Evolutionary conservation across 2,329 filamentous ascomycete species (phyloP).

Genomic region (Tolypocladium amazonense): DNA sequence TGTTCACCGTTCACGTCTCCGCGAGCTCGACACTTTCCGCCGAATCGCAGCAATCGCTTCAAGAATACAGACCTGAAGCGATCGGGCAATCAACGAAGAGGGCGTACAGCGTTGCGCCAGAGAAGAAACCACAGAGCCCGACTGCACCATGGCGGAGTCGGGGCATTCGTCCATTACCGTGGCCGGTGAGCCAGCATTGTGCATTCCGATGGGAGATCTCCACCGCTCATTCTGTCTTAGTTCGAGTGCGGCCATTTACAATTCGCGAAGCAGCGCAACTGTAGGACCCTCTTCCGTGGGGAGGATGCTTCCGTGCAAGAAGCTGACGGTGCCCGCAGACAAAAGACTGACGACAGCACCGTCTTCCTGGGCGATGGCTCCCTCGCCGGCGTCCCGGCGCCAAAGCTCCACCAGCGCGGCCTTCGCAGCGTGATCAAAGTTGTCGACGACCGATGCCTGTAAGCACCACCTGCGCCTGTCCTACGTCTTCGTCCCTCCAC

Average conservation of each 20-base stretch:
- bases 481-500: too few relatives aligned
- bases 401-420: conserved; percentile 76
- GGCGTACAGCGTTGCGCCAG: background rate
- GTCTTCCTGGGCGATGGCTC: conserved; percentile 96
- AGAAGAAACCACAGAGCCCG: background rate
- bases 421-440: conserved; percentile 91
- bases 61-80: background rate
- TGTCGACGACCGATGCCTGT: conserved; percentile 93
- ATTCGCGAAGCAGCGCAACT: conserved; percentile 94
- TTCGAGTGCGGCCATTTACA: conserved; percentile 61
- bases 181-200: conserved; percentile 31
- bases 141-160: conserved; percentile 12
- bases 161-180: conserved; percentile 47
- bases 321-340: conserved; percentile 24
- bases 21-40: background rate
- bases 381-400: conserved; percentile 73
- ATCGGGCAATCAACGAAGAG: background rate
- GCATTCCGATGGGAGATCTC: background rate
- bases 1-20: background rate
- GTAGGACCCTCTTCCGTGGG: conserved; percentile 26
- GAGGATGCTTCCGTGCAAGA: background rate
- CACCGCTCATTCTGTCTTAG: conserved; percentile 28
- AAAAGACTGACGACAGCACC: conserved; percentile 69
- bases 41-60: background rate
- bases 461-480: conserved; percentile 26